These are phyloP conservation scores for Kwoniella bestiolae DNA, from an alignment of 768 basidiomycete species.

Conservation along the genomic window DNA sequence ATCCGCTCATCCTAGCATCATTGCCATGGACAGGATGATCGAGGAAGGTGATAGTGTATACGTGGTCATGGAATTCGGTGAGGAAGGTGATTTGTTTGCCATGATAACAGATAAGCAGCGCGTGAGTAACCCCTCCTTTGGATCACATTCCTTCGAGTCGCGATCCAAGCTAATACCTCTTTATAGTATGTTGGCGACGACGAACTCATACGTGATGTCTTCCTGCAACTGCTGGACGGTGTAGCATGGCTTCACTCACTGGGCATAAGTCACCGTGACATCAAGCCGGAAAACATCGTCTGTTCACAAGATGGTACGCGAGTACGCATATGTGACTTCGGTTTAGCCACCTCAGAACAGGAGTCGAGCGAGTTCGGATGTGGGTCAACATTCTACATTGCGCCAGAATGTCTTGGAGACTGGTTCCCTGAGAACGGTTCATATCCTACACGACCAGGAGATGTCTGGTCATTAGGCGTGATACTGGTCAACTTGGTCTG, in stretches of 20 bases:
- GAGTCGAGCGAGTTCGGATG: slow-evolving; percentile 55
- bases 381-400: slow-evolving; percentile 58
- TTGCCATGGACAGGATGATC: slow-evolving; percentile 49
- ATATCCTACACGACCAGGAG: slow-evolving; percentile 80
- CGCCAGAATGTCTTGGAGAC: slow-evolving; percentile 63
- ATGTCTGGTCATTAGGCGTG: slow-evolving; percentile 95
- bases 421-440: slow-evolving; percentile 59
- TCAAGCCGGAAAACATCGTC: slow-evolving; percentile 57
- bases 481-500: slow-evolving; percentile 73
- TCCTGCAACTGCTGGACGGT: slow-evolving; percentile 88
- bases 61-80: slow-evolving; percentile 56
- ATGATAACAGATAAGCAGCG: slow-evolving; percentile 55
- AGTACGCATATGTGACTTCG: slow-evolving; percentile 57
- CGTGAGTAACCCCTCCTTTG: slow-evolving; percentile 32
- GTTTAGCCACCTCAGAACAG: slow-evolving; percentile 53
- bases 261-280: slow-evolving; percentile 54
- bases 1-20: slow-evolving; percentile 49
- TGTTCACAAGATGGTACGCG: slow-evolving; percentile 59
- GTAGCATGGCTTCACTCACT: slow-evolving; percentile 61
- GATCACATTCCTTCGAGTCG: slow-evolving; percentile 45
- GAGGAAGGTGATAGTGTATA: slow-evolving; percentile 50
- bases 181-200: slow-evolving; percentile 60
- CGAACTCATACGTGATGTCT: slow-evolving; percentile 80
- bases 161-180: slow-evolving; percentile 57
- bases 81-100: slow-evolving; percentile 54